These are phyloP conservation scores for Allomyces macrogynus DNA, from an alignment of 192 early-diverging fungal species.

Conservation along the genomic window DNA sequence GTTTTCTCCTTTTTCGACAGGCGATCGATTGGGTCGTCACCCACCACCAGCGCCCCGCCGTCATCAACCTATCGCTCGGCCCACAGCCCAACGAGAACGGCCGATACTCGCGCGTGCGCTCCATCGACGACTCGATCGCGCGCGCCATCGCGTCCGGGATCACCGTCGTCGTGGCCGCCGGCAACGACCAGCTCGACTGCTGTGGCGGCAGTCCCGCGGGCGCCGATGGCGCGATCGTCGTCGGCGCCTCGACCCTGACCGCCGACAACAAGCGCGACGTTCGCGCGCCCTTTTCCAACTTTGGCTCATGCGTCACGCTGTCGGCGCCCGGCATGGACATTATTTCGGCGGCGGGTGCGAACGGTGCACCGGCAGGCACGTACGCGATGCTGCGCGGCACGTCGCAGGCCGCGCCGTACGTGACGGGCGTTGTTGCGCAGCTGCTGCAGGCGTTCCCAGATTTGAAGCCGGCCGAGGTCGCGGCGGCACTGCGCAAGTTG, in stretches of 20 bases:
- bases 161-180: background rate
- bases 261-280: background rate
- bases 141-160: background rate
- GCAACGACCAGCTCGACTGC: background rate
- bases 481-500: background rate
- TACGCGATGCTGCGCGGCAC: background rate
- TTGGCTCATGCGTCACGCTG: background rate
- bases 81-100: background rate
- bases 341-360: background rate
- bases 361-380: background rate
- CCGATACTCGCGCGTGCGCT: background rate
- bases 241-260: background rate
- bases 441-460: background rate
- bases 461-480: background rate
- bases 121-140: background rate
- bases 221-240: background rate
- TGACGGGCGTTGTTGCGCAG: background rate
- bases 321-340: background rate
- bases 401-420: background rate
- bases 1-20: no score
- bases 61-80: background rate
- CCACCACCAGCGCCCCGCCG: background rate
- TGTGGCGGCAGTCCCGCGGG: background rate
- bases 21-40: background rate
- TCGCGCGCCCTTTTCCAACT: background rate